Percentiles rank a stretch among this genome's conserved stretches.
phyloP scores from a whole-genome alignment of 257 asterid genomes.

The Anisodus acutangulus region DNA sequence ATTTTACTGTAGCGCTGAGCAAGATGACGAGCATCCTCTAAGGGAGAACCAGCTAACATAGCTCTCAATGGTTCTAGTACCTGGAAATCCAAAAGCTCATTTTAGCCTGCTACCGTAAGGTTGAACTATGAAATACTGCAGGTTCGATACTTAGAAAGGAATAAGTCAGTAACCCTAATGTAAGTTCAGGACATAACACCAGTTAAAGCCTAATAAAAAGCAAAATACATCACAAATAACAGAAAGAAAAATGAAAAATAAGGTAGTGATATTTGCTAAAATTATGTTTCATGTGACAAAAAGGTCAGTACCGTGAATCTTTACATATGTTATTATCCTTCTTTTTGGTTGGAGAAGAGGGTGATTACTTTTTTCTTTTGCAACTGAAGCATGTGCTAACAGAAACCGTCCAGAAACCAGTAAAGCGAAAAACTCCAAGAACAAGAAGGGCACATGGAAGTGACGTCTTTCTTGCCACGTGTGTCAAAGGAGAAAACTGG shows the following conservation, averaged over 20 bases:
- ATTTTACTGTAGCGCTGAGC: slow-evolving; percentile 95
- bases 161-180: not conserved
- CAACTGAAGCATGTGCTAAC: not conserved
- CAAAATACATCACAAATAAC: not conserved
- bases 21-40: slow-evolving; percentile 99
- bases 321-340: not conserved
- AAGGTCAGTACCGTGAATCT: not conserved
- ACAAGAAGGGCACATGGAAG: not conserved
- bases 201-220: not conserved
- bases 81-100: slow-evolving; percentile 44
- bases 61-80: slow-evolving; percentile 96
- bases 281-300: not conserved
- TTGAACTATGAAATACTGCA: not conserved
- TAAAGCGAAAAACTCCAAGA: not conserved
- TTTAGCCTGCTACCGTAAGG: not conserved
- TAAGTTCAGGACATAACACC: not conserved
- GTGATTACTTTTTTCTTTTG: not conserved
- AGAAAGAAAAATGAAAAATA: not conserved
- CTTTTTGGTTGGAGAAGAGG: slow-evolving; percentile 13
- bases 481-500: not conserved
- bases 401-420: not conserved
- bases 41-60: slow-evolving; percentile 75
- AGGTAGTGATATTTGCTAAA: not conserved
- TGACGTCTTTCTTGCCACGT: slow-evolving; percentile 1
- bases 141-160: not conserved